These are phyloP conservation scores for Penicillium nordicum DNA, from an alignment of 2,329 filamentous ascomycete genomes.

Conservation along the genomic window DNA sequence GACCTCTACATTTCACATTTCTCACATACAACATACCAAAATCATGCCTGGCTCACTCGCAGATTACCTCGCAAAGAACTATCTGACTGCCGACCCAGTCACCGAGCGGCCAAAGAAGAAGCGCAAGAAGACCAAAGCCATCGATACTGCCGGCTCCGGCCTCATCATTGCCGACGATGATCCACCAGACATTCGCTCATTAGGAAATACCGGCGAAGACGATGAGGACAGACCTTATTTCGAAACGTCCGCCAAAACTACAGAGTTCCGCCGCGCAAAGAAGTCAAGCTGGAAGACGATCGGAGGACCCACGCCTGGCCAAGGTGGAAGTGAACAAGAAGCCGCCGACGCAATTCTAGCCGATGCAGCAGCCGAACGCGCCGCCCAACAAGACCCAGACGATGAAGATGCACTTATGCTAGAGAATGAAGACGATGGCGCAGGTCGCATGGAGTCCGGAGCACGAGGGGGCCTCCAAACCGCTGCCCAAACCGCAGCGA, in stretches of 20 bases:
- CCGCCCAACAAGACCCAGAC: slow-evolving; percentile 45
- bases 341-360: slow-evolving; percentile 77
- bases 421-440: slow-evolving; percentile 38
- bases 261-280: slow-evolving; percentile 67
- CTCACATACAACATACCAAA: background rate
- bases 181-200: slow-evolving; percentile 34
- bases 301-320: slow-evolving; percentile 38
- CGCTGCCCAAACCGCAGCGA: slow-evolving; percentile 70
- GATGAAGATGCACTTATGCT: slow-evolving; percentile 50
- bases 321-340: slow-evolving; percentile 46
- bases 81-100: slow-evolving; percentile 65
- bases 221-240: slow-evolving; percentile 37
- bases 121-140: slow-evolving; percentile 52
- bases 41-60: slow-evolving; percentile 54
- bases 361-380: slow-evolving; percentile 65
- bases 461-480: slow-evolving; percentile 84
- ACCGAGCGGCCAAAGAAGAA: slow-evolving; percentile 54
- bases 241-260: slow-evolving; percentile 26
- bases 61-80: slow-evolving; percentile 86
- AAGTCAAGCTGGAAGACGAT: slow-evolving; percentile 78
- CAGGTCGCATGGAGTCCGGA: slow-evolving; percentile 77
- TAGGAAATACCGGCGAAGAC: slow-evolving; percentile 27
- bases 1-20: background rate
- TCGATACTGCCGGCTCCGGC: slow-evolving; percentile 43
- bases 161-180: slow-evolving; percentile 44